These are phyloP conservation scores for Pyricularia sp. DNA, from an alignment of 2,329 filamentous ascomycete species.

Conservation along the genomic window DNA sequence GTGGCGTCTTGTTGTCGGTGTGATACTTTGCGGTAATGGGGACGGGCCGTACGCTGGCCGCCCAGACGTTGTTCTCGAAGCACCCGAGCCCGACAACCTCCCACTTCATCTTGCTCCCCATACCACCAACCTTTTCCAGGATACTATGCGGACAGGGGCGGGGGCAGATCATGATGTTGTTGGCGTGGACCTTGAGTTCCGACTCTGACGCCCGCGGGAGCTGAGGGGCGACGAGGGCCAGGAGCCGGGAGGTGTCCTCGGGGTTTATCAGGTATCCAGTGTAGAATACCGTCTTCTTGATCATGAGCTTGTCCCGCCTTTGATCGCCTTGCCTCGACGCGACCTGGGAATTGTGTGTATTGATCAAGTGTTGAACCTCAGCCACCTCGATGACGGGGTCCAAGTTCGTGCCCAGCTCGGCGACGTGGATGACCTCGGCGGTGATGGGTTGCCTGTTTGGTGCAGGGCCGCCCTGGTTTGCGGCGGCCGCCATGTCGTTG, in stretches of 20 bases:
- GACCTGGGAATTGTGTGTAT: slow-evolving; percentile 66
- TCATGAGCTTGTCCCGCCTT: slow-evolving; percentile 43
- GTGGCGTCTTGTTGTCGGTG: slow-evolving; percentile 69
- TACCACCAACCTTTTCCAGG: slow-evolving; percentile 75
- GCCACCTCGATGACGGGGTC: slow-evolving; percentile 72
- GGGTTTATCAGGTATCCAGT: slow-evolving; percentile 80
- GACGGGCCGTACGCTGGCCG: slow-evolving; percentile 67
- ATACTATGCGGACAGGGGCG: slow-evolving; percentile 63
- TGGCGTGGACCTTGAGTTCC: slow-evolving; percentile 74
- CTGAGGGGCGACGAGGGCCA: slow-evolving; percentile 56
- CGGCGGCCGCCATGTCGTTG: slow-evolving; percentile 1
- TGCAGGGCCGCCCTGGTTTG: slow-evolving; percentile 12
- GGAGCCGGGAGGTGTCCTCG: slow-evolving; percentile 62
- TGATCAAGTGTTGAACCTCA: slow-evolving; percentile 82
- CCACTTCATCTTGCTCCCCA: slow-evolving; percentile 78
- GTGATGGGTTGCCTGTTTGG: slow-evolving; percentile 54
- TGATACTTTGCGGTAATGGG: slow-evolving; percentile 56
- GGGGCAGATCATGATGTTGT: slow-evolving; percentile 84
- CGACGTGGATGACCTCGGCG: slow-evolving; percentile 79
- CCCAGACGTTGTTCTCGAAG: slow-evolving; percentile 79
- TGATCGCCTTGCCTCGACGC: slow-evolving; percentile 7
- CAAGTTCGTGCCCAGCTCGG: slow-evolving; percentile 63
- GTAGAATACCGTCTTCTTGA: slow-evolving; percentile 84
- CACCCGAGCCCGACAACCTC: slow-evolving; percentile 68
- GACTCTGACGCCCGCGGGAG: slow-evolving; percentile 40